Percentiles rank a stretch among this genome's conserved stretches.
Conservation (phyloP, 2,329 filamentous ascomycete genomes). For the Ascochyta viciae-villosae region DNA sequence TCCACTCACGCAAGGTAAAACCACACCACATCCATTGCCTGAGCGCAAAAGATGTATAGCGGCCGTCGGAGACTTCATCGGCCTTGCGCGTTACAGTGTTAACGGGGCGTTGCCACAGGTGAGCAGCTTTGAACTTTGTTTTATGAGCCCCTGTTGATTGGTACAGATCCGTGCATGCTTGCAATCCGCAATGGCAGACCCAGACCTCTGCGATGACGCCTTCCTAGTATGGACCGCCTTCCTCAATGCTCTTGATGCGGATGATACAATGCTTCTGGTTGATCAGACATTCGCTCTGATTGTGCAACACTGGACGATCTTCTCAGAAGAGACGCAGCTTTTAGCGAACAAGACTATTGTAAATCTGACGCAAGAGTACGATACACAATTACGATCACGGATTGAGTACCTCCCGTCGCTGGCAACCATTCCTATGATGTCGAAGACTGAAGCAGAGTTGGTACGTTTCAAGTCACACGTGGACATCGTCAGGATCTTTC, state of each 20-base stretch:
- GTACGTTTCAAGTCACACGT: slow-evolving; percentile 69
- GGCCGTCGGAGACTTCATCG: slow-evolving; percentile 88
- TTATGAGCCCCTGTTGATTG: slow-evolving; percentile 27
- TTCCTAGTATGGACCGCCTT: slow-evolving; percentile 87
- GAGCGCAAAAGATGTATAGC: slow-evolving; percentile 81
- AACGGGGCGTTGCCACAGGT: slow-evolving; percentile 86
- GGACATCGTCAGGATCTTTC: slow-evolving; percentile 70
- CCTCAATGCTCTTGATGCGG: slow-evolving; percentile 71
- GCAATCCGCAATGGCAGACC: slow-evolving; percentile 78
- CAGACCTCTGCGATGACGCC: slow-evolving; percentile 76
- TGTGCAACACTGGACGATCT: slow-evolving; percentile 76
- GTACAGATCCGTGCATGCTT: slow-evolving; percentile 86
- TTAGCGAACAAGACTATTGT: slow-evolving; percentile 69
- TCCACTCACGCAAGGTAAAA: slow-evolving; percentile 48
- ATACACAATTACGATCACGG: slow-evolving; percentile 66
- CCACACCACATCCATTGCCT: slow-evolving; percentile 60
- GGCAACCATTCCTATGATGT: slow-evolving; percentile 71
- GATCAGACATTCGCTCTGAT: slow-evolving; percentile 92
- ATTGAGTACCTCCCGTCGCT: slow-evolving; percentile 82
- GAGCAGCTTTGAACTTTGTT: slow-evolving; percentile 33
- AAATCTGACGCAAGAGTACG: slow-evolving; percentile 70
- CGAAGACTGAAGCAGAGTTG: slow-evolving; percentile 71
- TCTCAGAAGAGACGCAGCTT: slow-evolving; percentile 67
- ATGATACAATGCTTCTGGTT: slow-evolving; percentile 79
- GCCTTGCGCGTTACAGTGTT: slow-evolving; percentile 74